Evolutionary conservation across 768 basidiomycete species (phyloP), one percentile per base, ranked within the genome.

Genomic region (Kwoniella mangroviensis): DNA sequence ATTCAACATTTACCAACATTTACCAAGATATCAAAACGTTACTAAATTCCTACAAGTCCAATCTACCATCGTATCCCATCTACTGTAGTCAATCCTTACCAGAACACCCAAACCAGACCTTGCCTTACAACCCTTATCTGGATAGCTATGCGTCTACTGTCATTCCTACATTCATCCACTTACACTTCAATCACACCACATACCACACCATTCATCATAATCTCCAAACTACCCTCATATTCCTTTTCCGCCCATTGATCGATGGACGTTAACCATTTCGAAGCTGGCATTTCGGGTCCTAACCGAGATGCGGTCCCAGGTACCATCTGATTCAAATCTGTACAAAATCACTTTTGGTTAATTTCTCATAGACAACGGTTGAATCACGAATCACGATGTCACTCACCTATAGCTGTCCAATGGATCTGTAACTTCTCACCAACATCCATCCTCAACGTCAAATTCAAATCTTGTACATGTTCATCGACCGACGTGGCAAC

Each of bases 401-500:
- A 89, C 85, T 92, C 90, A 82, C 92, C 89, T 45, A 97, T 86
- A 0, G 92, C 92, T 12, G 92, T 86, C 78, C 90, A 97, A 81
- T 93, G 89, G 49, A 97, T 84, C 57, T 81, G 78, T 52, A 94
- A 82, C 41, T 81, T 63, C 4, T 73, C 77, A 9, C 75, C 68
- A 7, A 51, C 62, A 15, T 78, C 72, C 56, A 71, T 73, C 11
- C 58, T 61, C 17, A 77, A 60, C 15, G 70, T 74, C 60, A 81
- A 59, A 4, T 90, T 87, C 70, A 98, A 85, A 72, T 92, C 87
- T 52, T 97, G 84, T 0, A 86, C 84, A 88, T 92, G 95, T 0
- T 86, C 85, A 67, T 92, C 88, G 11, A 92, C 93, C 82, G 92
- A 93, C 2, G 94, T 93, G 0, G 88, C 93, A 81, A 95, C 93